A percentile compares a stretch with the other conserved stretches of the same genome.
These are phyloP conservation scores for Boletus bicolor DNA, from an alignment of 768 basidiomycete genomes.

Conservation along the genomic window DNA sequence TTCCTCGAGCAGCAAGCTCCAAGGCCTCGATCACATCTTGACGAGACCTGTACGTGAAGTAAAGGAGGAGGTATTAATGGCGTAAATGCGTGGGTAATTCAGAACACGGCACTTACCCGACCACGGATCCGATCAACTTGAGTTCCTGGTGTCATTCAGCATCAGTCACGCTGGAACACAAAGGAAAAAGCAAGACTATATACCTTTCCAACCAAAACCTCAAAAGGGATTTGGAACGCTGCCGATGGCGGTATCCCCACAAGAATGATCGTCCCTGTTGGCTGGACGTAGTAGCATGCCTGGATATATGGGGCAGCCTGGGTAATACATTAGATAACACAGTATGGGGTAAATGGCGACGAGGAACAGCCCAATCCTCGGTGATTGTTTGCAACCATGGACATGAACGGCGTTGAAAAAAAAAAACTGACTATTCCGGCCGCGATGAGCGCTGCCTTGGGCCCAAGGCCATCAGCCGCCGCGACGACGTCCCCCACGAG, in stretches of 20 bases:
- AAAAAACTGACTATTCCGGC: conserved; percentile 17
- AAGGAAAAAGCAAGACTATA: not conserved
- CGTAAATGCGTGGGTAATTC: not conserved
- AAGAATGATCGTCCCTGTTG: conserved; percentile 38
- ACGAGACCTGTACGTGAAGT: conserved; percentile 26
- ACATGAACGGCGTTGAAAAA: not conserved
- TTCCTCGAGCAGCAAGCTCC: conserved; percentile 39
- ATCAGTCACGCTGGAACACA: not conserved
- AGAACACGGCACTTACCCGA: conserved; percentile 13
- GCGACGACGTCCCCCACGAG: conserved; percentile 37
- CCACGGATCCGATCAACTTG: conserved; percentile 18
- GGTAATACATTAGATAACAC: not conserved
- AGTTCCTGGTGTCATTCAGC: conserved; percentile 15
- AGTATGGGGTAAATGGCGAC: not conserved
- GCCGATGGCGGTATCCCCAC: conserved; percentile 39
- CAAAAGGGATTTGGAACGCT: conserved; percentile 30
- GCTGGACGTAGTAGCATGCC: conserved; percentile 44
- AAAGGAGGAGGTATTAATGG: not conserved
- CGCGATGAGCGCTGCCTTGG: conserved; percentile 35
- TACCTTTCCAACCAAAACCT: conserved; percentile 30
- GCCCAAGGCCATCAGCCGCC: conserved; percentile 42
- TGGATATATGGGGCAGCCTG: conserved; percentile 39
- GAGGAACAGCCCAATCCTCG: not conserved
- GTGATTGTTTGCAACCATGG: not conserved
- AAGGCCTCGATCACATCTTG: conserved; percentile 50